These are phyloP conservation scores for Fusarium musae DNA, from an alignment of 2,329 filamentous ascomycete species.

Conservation along the genomic window DNA sequence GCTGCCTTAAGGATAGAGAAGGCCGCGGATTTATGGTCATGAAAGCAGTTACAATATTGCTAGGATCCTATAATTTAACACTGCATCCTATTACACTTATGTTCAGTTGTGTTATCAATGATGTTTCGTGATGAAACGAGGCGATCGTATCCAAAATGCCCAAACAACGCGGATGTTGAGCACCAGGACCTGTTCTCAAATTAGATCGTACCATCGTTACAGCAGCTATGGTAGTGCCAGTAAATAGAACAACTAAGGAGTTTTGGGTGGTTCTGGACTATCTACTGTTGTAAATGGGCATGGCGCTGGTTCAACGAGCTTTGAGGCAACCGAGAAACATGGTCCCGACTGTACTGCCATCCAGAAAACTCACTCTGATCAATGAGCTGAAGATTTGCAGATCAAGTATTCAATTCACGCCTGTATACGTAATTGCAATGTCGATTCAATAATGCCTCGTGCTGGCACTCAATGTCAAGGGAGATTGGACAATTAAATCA, in stretches of 20 bases:
- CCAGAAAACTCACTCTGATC: not conserved
- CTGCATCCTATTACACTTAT: not conserved
- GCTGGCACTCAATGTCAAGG: conserved; percentile 24
- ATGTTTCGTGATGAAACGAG: conserved; percentile 18
- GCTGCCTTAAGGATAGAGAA: not conserved
- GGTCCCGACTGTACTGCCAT: not conserved
- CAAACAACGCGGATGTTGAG: not conserved
- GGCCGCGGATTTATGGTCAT: not conserved
- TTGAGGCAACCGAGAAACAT: conserved; percentile 8
- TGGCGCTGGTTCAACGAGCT: not conserved
- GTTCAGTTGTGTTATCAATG: not conserved
- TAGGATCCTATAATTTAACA: not conserved
- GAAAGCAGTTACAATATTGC: not conserved
- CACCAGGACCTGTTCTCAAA: not conserved
- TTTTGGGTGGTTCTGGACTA: not conserved
- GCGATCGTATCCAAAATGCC: not conserved
- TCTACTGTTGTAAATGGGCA: not conserved
- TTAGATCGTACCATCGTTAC: not conserved
- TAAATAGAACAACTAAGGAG: not conserved
- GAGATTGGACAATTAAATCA: conserved; percentile 13
- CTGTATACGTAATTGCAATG: conserved; percentile 30
- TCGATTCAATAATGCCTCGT: conserved; percentile 22
- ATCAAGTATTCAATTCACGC: conserved; percentile 11
- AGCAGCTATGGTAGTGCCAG: not conserved
- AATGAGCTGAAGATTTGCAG: not conserved